Evolutionary conservation across 164 flowering plant genomes (phyloP).

Genomic region (Cinnamomum micranthum): DNA sequence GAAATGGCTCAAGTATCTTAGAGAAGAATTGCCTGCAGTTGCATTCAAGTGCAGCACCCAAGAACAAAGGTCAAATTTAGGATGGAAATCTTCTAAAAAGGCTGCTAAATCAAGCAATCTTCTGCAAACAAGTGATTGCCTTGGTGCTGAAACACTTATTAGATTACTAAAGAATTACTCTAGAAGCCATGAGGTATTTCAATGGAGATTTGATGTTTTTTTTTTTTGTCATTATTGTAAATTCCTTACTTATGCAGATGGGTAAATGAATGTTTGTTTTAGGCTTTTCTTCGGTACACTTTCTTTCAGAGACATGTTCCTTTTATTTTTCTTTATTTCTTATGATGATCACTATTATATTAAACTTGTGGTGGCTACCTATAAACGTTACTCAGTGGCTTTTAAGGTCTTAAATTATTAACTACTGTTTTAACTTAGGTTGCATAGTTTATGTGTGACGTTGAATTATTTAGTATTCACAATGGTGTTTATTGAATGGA

Average conservation of each 20-base stretch:
- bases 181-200: conserved; percentile 87
- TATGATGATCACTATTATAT: too few species aligned
- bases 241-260: neutral
- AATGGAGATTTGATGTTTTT: conserved; percentile 49
- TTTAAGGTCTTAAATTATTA: too few species aligned
- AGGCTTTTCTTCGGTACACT: neutral
- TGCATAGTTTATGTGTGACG: too few species aligned
- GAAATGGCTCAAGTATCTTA: conserved; percentile 90
- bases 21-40: conserved; percentile 92
- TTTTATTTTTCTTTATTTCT: too few species aligned
- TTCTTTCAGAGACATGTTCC: neutral
- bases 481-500: too few species aligned
- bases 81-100: conserved; percentile 73
- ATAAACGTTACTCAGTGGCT: too few species aligned
- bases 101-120: conserved; percentile 55
- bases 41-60: conserved; percentile 98
- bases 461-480: too few species aligned
- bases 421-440: too few species aligned
- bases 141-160: conserved; percentile 91
- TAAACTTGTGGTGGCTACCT: too few species aligned
- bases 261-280: neutral
- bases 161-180: conserved; percentile 90
- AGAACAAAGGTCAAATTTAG: conserved; percentile 79
- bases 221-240: neutral
- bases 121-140: conserved; percentile 93